A percentile compares a stretch with the other conserved stretches of the same genome.
These are phyloP conservation scores for Aspergillus puulaauensis DNA, from an alignment of 2,329 filamentous ascomycete genomes.

Conservation along the genomic window DNA sequence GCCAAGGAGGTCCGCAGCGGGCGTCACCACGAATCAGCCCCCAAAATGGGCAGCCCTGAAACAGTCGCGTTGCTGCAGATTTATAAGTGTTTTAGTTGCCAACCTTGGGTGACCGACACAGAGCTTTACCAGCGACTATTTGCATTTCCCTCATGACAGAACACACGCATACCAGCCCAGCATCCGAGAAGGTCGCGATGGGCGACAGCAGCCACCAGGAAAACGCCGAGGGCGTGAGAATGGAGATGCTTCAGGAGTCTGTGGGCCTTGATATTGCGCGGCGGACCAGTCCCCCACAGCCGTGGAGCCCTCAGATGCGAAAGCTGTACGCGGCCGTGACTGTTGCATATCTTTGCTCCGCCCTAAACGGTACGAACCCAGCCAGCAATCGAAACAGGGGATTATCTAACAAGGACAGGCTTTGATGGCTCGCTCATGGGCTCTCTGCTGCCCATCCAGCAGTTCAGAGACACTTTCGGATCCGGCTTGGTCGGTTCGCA, in stretches of 20 bases:
- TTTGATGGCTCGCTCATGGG: slow-evolving; percentile 57
- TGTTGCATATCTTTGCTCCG: background rate
- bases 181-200: background rate
- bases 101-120: too few species aligned
- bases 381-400: too few species aligned
- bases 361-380: background rate
- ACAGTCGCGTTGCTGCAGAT: too few species aligned
- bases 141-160: background rate
- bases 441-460: slow-evolving; percentile 50
- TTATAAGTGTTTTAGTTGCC: too few species aligned
- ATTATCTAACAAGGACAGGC: background rate
- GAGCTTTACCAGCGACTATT: too few species aligned
- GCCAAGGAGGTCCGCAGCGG: background rate
- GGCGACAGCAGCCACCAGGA: background rate
- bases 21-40: background rate
- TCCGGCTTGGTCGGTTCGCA: slow-evolving; percentile 43
- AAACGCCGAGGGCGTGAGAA: background rate
- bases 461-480: slow-evolving; percentile 45
- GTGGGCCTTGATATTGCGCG: background rate
- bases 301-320: background rate
- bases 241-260: background rate
- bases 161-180: background rate
- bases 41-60: background rate
- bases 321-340: background rate
- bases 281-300: background rate